Base-by-base conservation (phyloP, 225 moss, liverwort and hornwort species). In the Physcomitrellopsis africana region DNA sequence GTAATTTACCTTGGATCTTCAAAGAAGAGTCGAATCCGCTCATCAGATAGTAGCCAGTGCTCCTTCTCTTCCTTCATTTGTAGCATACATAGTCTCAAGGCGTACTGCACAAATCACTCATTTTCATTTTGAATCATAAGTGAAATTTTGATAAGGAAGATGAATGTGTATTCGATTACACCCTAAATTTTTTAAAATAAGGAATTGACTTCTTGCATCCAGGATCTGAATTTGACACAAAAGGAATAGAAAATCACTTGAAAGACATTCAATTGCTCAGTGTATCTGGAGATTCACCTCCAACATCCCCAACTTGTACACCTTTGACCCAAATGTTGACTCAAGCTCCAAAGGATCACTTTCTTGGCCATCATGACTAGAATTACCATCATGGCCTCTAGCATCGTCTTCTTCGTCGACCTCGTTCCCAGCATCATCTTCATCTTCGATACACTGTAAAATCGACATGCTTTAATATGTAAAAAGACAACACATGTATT, bases 11-110 rank as follows among this genome's bases (percentile, higher is more conserved):
- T 57, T 64, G 64, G 58, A 69, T 73, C 63, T 77, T 63, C 67
- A 67, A 73, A 54, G 64, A 80, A 53, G 20, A 75, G 72, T 58
- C 51, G 57, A 69, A 88, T 62, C 27, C 81, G 73, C 42, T 83
- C 70, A 58, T 85, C 78, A 78, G 69, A 65, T 47, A 77, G 60
- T 58, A 75, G 63, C 55, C 67, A 74, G 32, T 83, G 79, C 68
- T 81, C 71, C 67, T 77, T 81, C 70, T 81, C 73, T 77, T 83
- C 85, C 64, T 69, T 73, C 68, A 76, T 63, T 73, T 88, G 85
- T 72, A 83, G 59, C 76, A 85, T 64, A 76, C 78, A 79, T 32
- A 70, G 70, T 51, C 75, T 78, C 60, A 77, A 63, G 29, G 77
- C 56, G 54, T 78, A 73, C 72, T 75, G 67, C 42, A 62, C 32